Conservation (phyloP, 2,329 filamentous ascomycete species). For the Pseudocercospora eumusae region DNA sequence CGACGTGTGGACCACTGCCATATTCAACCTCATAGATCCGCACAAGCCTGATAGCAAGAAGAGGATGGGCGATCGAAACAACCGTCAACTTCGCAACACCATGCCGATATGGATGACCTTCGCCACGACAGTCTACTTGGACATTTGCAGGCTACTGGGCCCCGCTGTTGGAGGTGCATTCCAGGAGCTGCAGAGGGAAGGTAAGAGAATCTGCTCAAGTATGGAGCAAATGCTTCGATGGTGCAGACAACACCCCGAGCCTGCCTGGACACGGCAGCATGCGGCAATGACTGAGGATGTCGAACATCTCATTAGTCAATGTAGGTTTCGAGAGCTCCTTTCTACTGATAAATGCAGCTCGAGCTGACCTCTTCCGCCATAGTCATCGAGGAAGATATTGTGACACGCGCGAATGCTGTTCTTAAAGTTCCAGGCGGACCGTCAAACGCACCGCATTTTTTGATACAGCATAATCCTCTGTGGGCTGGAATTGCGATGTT, state of each 20-base stretch:
- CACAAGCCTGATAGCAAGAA: slow-evolving; percentile 6
- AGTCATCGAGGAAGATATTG: background rate
- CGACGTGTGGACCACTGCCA: slow-evolving; percentile 7
- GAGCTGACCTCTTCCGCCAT: background rate
- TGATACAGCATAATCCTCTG: slow-evolving; percentile 6
- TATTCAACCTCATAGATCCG: slow-evolving; percentile 1
- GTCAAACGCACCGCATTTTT: background rate
- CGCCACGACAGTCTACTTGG: slow-evolving; percentile 7
- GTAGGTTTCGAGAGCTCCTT: background rate
- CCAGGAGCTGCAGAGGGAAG: background rate
- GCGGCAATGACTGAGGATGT: background rate
- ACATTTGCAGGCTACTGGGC: background rate
- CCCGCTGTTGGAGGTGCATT: background rate
- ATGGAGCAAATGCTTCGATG: background rate
- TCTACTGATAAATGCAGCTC: background rate
- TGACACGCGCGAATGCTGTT: background rate
- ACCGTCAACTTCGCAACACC: slow-evolving; percentile 3
- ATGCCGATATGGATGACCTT: slow-evolving; percentile 10
- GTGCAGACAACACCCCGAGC: background rate
- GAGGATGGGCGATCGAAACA: slow-evolving; percentile 10
- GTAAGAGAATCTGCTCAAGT: background rate
- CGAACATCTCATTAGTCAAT: background rate
- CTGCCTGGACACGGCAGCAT: background rate
- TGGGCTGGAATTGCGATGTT: slow-evolving; percentile 5
- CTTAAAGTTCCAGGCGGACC: background rate